These are phyloP conservation scores for Astragalus membranaceus DNA, from an alignment of 306 rosid genomes.

Conservation along the genomic window DNA sequence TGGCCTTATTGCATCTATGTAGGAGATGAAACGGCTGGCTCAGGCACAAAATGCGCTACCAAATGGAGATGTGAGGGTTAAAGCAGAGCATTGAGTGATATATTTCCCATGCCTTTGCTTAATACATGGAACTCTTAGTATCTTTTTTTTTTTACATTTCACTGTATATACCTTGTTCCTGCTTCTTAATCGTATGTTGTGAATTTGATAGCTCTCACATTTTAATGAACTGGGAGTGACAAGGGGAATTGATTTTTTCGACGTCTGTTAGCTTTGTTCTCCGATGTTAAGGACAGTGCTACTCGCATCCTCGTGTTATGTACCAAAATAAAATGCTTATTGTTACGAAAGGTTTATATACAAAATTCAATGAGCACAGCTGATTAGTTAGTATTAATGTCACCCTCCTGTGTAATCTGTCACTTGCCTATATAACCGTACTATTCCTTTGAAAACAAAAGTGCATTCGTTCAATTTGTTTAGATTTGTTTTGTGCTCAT, in stretches of 20 bases:
- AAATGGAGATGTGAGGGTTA: slow-evolving; percentile 81
- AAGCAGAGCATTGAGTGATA: slow-evolving; percentile 46
- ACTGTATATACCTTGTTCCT: neutral
- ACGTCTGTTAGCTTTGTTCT: too few species aligned
- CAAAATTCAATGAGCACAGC: too few species aligned
- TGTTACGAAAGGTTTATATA: too few species aligned
- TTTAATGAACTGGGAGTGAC: neutral
- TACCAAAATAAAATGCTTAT: too few species aligned
- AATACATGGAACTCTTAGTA: neutral
- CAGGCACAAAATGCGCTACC: slow-evolving; percentile 68
- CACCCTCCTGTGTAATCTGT: too few species aligned
- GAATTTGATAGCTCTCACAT: neutral
- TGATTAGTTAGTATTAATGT: too few species aligned
- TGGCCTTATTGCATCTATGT: slow-evolving; percentile 23
- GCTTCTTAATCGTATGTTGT: neutral
- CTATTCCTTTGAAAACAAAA: too few species aligned
- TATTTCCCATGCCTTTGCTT: neutral
- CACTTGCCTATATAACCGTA: too few species aligned
- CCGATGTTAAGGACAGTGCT: neutral
- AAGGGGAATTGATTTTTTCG: too few species aligned
- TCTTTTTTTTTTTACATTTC: neutral
- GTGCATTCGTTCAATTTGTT: too few species aligned
- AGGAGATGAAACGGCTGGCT: slow-evolving; percentile 75
- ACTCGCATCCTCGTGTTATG: neutral
- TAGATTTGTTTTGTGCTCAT: too few species aligned